Evolutionary conservation across 2,329 filamentous ascomycete species (phyloP).

Genomic region (Ophiosphaerella herpotricha): DNA sequence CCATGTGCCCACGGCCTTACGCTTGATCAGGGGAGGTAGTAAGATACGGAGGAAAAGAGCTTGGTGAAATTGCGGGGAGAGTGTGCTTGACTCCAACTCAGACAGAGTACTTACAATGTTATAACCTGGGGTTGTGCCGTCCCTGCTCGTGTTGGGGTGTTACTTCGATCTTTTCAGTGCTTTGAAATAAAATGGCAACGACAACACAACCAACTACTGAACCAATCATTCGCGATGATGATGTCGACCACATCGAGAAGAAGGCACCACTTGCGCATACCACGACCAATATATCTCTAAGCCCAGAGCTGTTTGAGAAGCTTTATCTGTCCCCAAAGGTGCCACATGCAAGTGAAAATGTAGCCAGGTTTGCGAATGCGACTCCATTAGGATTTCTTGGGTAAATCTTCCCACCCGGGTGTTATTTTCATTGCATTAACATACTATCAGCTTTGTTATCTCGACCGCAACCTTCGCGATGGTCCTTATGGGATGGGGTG

Average conservation of each 20-base stretch:
- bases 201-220: not conserved
- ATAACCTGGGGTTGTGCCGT: not conserved
- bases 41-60: not conserved
- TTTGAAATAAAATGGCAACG: not conserved
- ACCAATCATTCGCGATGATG: conserved; percentile 6
- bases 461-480: conserved; percentile 48
- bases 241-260: conserved; percentile 24
- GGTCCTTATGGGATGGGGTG: conserved; percentile 48
- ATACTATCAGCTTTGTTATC: conserved; percentile 40
- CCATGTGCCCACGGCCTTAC: not conserved
- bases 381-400: conserved; percentile 36
- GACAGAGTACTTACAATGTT: not conserved
- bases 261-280: conserved; percentile 23
- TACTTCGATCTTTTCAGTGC: too few species aligned
- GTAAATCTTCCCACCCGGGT: conserved; percentile 7
- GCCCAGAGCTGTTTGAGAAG: conserved; percentile 37
- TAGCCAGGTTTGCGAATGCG: conserved; percentile 28
- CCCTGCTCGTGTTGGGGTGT: too few species aligned
- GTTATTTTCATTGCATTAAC: not conserved
- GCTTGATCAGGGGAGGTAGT: not conserved
- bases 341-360: conserved; percentile 25
- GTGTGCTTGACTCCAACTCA: not conserved
- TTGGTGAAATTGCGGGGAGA: not conserved
- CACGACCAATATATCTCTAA: conserved; percentile 32
- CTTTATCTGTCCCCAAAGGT: conserved; percentile 33